phyloP scores from a whole-genome alignment of 176 grass and related monocot species.

The Thinopyrum elongatum region DNA sequence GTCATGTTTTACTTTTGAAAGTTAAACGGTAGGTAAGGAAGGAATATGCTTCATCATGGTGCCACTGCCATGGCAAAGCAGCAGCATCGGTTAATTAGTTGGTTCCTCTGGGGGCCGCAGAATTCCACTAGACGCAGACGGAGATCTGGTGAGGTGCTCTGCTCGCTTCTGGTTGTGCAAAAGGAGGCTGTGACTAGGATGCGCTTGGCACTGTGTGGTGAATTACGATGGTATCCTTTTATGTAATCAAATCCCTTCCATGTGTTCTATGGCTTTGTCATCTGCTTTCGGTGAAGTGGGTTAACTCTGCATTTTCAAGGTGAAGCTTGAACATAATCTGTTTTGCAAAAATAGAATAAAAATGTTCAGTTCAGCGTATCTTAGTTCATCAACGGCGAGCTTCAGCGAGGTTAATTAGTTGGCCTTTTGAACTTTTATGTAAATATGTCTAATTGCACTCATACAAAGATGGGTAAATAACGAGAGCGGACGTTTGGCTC shows the following conservation, averaged over 20 bases:
- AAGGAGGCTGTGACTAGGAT: background rate
- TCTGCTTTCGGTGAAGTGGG: background rate
- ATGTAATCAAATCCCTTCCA: background rate
- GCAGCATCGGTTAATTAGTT: background rate
- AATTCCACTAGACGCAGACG: background rate
- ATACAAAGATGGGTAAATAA: background rate
- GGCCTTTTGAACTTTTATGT: background rate
- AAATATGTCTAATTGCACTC: background rate
- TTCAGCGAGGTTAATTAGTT: background rate
- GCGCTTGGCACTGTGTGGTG: background rate
- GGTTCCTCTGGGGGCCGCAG: constrained; percentile 13
- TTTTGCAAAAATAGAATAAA: background rate
- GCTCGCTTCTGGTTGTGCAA: background rate
- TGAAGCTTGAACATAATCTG: background rate
- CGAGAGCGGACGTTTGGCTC: too few relatives aligned
- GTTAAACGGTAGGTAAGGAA: background rate
- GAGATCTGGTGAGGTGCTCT: background rate
- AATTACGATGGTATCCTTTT: background rate
- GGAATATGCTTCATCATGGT: constrained; percentile 16
- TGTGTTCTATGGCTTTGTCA: background rate
- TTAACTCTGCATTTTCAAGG: background rate
- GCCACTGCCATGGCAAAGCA: background rate
- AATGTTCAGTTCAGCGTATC: background rate
- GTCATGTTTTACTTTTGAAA: constrained; percentile 12
- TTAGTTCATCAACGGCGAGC: background rate